Conservation (phyloP, 2,329 filamentous ascomycete species). For the Diaporthe citriasiana region DNA sequence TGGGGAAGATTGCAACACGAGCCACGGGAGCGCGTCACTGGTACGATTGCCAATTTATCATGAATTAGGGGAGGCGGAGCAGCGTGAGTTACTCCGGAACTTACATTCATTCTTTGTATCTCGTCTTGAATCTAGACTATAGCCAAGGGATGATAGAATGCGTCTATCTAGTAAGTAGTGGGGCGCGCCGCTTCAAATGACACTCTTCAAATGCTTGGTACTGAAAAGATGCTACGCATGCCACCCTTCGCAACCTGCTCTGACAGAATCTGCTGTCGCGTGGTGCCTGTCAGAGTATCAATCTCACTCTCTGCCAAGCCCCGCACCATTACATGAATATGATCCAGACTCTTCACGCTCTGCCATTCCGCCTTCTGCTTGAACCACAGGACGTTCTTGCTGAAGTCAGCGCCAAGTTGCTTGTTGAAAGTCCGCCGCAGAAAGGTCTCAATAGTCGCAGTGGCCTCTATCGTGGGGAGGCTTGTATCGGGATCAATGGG, state of each 20-base stretch:
- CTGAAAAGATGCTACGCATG: background rate
- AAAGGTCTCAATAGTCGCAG: background rate
- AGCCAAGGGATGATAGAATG: background rate
- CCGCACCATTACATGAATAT: slow-evolving; percentile 6
- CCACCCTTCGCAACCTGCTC: slow-evolving; percentile 1
- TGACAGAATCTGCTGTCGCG: slow-evolving; percentile 1
- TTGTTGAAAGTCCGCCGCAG: background rate
- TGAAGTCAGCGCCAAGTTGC: background rate
- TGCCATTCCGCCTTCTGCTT: background rate
- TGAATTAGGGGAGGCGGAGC: background rate
- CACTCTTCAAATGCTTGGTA: background rate
- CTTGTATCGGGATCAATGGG: background rate
- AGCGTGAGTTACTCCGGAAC: background rate
- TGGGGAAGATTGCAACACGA: background rate
- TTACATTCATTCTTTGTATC: background rate
- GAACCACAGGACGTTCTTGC: background rate
- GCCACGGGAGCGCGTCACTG: background rate
- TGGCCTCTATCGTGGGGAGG: background rate
- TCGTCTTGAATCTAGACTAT: background rate
- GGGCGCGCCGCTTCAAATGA: background rate
- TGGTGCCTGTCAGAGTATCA: background rate
- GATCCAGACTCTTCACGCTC: background rate
- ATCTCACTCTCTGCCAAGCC: background rate
- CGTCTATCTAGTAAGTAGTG: background rate
- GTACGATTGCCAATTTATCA: background rate